Evolutionary conservation across 2,329 filamentous ascomycete species (phyloP).

Genomic region (Tolypocladium amazonense): DNA sequence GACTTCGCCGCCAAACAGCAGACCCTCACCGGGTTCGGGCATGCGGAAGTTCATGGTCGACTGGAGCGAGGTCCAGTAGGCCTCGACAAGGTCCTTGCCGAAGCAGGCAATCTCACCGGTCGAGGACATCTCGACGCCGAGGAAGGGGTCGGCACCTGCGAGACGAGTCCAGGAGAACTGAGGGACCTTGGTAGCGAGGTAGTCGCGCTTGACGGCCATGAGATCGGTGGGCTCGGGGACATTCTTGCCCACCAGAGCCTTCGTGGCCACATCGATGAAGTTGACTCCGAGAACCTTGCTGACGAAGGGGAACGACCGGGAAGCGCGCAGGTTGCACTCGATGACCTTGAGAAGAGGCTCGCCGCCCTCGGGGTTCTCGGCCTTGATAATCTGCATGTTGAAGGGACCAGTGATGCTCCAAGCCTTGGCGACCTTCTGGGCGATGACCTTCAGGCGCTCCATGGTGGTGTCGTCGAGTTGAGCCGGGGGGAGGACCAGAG

Average conservation of each 20-base stretch:
- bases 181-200: slow-evolving; percentile 92
- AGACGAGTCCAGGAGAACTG: slow-evolving; percentile 99
- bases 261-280: slow-evolving; percentile 93
- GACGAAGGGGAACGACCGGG: slow-evolving; percentile 95
- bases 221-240: slow-evolving; percentile 79
- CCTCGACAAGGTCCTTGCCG: slow-evolving; percentile 88
- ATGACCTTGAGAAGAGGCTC: slow-evolving; percentile 84
- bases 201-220: slow-evolving; percentile 83
- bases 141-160: slow-evolving; percentile 91
- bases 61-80: slow-evolving; percentile 94
- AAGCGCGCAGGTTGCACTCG: slow-evolving; percentile 95
- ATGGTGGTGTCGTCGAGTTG: slow-evolving; percentile 69
- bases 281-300: slow-evolving; percentile 94
- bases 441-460: slow-evolving; percentile 87
- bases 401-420: slow-evolving; percentile 97
- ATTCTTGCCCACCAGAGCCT: slow-evolving; percentile 75
- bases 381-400: slow-evolving; percentile 99
- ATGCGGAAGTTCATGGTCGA: slow-evolving; percentile 99
- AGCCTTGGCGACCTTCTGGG: slow-evolving; percentile 89
- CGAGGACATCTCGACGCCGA: slow-evolving; percentile 94
- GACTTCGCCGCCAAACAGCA: slow-evolving; percentile 84
- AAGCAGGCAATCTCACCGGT: slow-evolving; percentile 99
- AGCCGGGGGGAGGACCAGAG: slow-evolving; percentile 79
- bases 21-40: slow-evolving; percentile 86
- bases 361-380: slow-evolving; percentile 62